A percentile compares a stretch with the other conserved stretches of the same genome.
Evolutionary conservation across 352 stramenopile genomes (phyloP).

Genomic region (Peronospora belbahrii): DNA sequence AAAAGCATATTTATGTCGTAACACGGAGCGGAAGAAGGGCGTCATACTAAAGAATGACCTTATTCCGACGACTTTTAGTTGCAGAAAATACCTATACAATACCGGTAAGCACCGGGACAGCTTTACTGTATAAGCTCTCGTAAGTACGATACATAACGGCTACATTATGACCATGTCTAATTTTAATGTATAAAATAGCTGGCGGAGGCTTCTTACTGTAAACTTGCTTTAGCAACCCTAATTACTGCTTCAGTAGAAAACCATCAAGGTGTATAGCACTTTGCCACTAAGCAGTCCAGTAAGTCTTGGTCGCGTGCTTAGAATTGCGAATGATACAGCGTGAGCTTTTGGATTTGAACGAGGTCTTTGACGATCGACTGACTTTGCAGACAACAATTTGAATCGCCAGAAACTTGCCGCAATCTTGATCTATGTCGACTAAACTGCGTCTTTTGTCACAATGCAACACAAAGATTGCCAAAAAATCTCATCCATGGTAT

Average conservation of each 20-base stretch:
- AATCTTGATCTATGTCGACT: too few species aligned
- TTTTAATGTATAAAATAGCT: too few species aligned
- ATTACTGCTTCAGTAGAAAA: too few species aligned
- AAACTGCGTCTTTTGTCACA: not conserved
- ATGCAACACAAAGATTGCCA: too few species aligned
- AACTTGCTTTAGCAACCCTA: conserved; percentile 6
- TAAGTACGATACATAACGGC: conserved; percentile 17
- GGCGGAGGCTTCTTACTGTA: conserved; percentile 16
- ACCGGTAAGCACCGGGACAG: conserved; percentile 6
- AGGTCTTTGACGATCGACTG: too few species aligned
- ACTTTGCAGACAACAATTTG: too few species aligned
- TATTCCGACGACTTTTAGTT: conserved; percentile 7
- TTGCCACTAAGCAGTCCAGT: not conserved
- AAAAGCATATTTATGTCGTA: conserved; percentile 7
- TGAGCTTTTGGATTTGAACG: conserved; percentile 14
- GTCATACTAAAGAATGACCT: conserved; percentile 17
- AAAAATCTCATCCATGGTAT: too few species aligned
- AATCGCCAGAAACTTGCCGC: too few species aligned
- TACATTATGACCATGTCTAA: too few species aligned
- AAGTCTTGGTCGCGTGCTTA: not conserved
- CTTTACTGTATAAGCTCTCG: not conserved
- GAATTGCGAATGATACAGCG: conserved; percentile 5
- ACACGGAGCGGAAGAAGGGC: conserved; percentile 25
- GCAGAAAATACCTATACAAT: not conserved
- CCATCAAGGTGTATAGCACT: not conserved